Percentiles rank a stretch among this genome's conserved stretches.
phyloP scores from a whole-genome alignment of 805 yeast genomes.

The Candida orba region DNA sequence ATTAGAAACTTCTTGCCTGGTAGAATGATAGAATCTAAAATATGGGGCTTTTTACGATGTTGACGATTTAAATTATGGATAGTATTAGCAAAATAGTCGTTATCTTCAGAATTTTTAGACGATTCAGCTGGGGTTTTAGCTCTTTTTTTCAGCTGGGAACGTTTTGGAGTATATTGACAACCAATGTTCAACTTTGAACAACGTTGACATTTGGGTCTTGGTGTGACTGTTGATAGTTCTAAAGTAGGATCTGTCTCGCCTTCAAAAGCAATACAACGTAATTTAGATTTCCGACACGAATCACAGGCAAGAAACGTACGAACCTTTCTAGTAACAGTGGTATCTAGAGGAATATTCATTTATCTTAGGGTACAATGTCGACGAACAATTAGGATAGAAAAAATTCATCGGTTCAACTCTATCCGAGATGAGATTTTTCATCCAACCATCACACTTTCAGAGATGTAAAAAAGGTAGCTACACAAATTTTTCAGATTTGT shows the following conservation, averaged over 20 bases:
- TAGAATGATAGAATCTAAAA: slow-evolving; percentile 9
- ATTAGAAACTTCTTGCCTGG: slow-evolving; percentile 7
- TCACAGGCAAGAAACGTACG: slow-evolving; percentile 15
- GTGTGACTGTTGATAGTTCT: neutral
- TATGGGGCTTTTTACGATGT: slow-evolving; percentile 7
- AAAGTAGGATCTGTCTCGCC: neutral
- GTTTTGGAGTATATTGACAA: slow-evolving; percentile 12
- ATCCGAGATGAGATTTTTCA: no score
- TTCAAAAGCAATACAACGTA: slow-evolving; percentile 7
- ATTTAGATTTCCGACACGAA: slow-evolving; percentile 10
- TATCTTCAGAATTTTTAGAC: neutral
- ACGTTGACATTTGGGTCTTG: slow-evolving; percentile 7
- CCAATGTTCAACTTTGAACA: slow-evolving; percentile 5
- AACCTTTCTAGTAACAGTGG: neutral
- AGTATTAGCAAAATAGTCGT: slow-evolving; percentile 5
- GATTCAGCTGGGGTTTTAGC: neutral
- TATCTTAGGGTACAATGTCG: neutral
- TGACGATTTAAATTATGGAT: slow-evolving; percentile 9
- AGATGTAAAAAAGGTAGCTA: no score
- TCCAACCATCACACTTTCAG: no score
- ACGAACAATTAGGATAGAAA: no score
- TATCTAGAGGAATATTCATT: neutral
- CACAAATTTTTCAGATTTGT: no score
- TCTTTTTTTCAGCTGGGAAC: slow-evolving; percentile 10
- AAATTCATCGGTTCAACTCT: no score